These are phyloP conservation scores for Colletotrichum lentis DNA, from an alignment of 2,329 filamentous ascomycete species.

Conservation along the genomic window DNA sequence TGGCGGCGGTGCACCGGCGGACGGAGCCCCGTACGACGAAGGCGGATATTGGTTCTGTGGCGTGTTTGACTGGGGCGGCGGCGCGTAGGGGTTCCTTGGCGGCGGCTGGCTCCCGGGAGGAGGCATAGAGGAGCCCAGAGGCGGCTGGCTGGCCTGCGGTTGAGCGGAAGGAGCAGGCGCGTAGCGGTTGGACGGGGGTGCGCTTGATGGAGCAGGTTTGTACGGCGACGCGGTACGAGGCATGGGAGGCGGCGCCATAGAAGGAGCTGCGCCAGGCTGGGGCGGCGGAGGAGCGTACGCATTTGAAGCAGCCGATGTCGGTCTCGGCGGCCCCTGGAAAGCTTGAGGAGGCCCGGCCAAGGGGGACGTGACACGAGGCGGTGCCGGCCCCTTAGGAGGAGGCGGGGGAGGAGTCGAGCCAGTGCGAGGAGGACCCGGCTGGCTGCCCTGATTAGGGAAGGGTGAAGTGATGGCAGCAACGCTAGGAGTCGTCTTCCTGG, in stretches of 20 bases:
- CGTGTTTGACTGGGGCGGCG: constrained; percentile 56
- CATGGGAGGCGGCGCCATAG: constrained; percentile 58
- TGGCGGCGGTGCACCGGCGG: constrained; percentile 40
- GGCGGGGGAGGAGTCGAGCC: constrained; percentile 78
- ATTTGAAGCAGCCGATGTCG: constrained; percentile 66
- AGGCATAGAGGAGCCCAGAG: constrained; percentile 48
- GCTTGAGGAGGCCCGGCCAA: constrained; percentile 63
- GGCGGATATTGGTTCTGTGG: constrained; percentile 69
- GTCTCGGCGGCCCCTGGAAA: constrained; percentile 55
- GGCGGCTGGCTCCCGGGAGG: constrained; percentile 56
- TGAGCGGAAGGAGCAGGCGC: constrained; percentile 71
- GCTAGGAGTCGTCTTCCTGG: constrained; percentile 78
- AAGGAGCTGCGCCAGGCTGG: constrained; percentile 42
- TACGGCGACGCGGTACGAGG: constrained; percentile 86
- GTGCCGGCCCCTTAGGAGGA: constrained; percentile 80
- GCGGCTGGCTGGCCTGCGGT: constrained; percentile 56
- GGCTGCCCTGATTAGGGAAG: constrained; percentile 72
- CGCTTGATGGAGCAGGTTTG: constrained; percentile 75
- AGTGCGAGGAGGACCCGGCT: constrained; percentile 63
- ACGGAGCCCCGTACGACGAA: constrained; percentile 57
- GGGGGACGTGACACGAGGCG: constrained; percentile 77
- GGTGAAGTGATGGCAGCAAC: constrained; percentile 75
- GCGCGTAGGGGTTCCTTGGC: constrained; percentile 52
- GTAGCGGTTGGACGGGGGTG: constrained; percentile 79
- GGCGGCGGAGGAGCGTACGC: constrained; percentile 70